These are phyloP conservation scores for Eragrostis tef DNA, from an alignment of 202 grass and related monocot species.

Conservation along the genomic window DNA sequence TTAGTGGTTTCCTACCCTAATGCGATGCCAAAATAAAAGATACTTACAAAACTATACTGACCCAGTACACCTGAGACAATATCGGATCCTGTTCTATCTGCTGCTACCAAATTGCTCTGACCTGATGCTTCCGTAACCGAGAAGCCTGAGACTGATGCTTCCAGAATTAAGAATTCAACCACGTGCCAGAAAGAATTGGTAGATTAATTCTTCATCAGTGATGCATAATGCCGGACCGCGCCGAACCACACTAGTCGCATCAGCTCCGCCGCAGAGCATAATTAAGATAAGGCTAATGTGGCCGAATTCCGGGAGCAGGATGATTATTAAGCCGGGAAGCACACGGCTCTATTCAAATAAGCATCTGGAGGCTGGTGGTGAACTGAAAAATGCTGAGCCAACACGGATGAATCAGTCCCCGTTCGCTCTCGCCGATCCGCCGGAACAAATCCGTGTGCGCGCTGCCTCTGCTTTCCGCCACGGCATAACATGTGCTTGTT, in stretches of 20 bases:
- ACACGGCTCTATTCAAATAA: slow-evolving; percentile 6
- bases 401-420: neutral
- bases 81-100: slow-evolving; percentile 39
- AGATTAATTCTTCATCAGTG: neutral
- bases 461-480: slow-evolving; percentile 16
- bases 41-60: slow-evolving; percentile 20
- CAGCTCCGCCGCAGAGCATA: slow-evolving; percentile 2
- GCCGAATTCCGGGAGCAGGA: slow-evolving; percentile 34
- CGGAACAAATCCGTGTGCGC: slow-evolving; percentile 28
- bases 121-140: slow-evolving; percentile 49
- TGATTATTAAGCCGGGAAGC: slow-evolving; percentile 6
- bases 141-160: slow-evolving; percentile 34
- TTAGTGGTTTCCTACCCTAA: neutral
- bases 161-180: neutral
- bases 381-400: neutral
- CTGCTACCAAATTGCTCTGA: slow-evolving; percentile 28
- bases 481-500: slow-evolving; percentile 11
- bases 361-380: neutral
- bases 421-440: neutral
- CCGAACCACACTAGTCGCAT: slow-evolving; percentile 29
- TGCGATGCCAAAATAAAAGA: slow-evolving; percentile 9
- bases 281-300: slow-evolving; percentile 15
- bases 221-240: slow-evolving; percentile 28
- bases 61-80: slow-evolving; percentile 18
- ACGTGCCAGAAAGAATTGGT: slow-evolving; percentile 34